Conservation (phyloP, 2,329 filamentous ascomycete species). For the Ramularia endophylla region DNA sequence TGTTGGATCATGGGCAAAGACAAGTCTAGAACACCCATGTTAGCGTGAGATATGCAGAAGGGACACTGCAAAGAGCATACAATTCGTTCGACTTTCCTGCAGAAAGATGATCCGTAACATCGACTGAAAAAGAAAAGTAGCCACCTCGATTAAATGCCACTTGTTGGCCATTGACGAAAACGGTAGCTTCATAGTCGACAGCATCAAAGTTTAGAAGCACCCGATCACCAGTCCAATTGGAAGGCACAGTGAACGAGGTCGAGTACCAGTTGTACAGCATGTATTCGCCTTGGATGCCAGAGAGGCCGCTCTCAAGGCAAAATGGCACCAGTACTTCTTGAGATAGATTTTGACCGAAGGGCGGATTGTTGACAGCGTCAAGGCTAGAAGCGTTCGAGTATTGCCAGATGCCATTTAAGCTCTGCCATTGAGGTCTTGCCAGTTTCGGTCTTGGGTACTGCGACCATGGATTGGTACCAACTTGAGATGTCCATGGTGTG, state of each 20-base stretch:
- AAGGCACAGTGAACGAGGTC: constrained; percentile 47
- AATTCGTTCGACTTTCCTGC: constrained; percentile 55
- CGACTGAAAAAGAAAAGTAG: constrained; percentile 52
- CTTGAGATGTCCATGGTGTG: constrained; percentile 47
- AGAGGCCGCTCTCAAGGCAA: constrained; percentile 50
- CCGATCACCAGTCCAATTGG: constrained; percentile 41
- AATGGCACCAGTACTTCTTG: constrained; percentile 48
- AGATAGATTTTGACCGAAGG: constrained; percentile 39
- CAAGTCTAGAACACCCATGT: constrained; percentile 46
- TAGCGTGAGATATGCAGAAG: constrained; percentile 48
- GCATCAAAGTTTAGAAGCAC: constrained; percentile 54
- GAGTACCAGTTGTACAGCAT: constrained; percentile 32
- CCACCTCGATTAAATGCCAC: constrained; percentile 53
- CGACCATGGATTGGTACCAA: constrained; percentile 49
- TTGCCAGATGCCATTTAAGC: constrained; percentile 53
- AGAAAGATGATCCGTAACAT: constrained; percentile 56
- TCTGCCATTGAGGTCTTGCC: constrained; percentile 48
- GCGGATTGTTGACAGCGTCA: constrained; percentile 37
- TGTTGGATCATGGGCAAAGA: constrained; percentile 64
- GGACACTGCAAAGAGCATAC: constrained; percentile 53
- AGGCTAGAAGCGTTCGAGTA: constrained; percentile 40
- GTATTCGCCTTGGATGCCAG: constrained; percentile 34
- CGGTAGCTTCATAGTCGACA: constrained; percentile 56
- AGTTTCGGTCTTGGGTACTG: constrained; percentile 53
- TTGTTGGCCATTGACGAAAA: constrained; percentile 51